Conservation (phyloP, 129 eudicot species). For the Cynara cardunculus region DNA sequence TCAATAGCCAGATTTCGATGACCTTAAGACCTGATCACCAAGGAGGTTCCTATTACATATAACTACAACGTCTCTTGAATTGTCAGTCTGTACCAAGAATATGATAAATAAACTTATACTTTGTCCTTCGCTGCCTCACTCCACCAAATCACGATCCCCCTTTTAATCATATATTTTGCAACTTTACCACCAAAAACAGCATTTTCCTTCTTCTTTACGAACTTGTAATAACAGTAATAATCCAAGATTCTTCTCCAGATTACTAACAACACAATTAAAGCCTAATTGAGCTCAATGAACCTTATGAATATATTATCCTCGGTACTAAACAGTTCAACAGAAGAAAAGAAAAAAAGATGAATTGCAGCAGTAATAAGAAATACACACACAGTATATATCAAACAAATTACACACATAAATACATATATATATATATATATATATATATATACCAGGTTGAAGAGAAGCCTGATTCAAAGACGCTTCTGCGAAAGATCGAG, state of each 20-base stretch:
- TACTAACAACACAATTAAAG: background rate
- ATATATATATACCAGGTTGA: conserved; percentile 74
- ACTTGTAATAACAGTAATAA: background rate
- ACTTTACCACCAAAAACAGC: background rate
- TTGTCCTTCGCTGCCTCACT: background rate
- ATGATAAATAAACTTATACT: background rate
- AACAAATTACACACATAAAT: background rate
- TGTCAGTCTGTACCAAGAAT: background rate
- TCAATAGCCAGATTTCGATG: conserved; percentile 8
- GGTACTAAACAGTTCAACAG: conserved; percentile 13
- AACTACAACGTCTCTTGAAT: background rate
- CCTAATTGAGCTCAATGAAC: background rate
- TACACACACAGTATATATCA: background rate
- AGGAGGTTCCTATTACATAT: background rate
- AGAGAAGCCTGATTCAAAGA: conserved; percentile 76
- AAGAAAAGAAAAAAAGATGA: background rate
- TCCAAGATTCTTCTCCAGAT: background rate
- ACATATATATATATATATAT: background rate
- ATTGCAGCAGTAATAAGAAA: background rate
- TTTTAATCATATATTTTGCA: background rate
- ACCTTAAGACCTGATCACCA: background rate
- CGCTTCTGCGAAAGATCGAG: conserved; percentile 78
- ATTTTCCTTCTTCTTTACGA: background rate
- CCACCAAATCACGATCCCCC: background rate
- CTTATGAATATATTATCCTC: background rate